Percentiles rank a stretch among this genome's conserved stretches.
phyloP scores from a whole-genome alignment of 306 rosid species.

The Rubus idaeus region DNA sequence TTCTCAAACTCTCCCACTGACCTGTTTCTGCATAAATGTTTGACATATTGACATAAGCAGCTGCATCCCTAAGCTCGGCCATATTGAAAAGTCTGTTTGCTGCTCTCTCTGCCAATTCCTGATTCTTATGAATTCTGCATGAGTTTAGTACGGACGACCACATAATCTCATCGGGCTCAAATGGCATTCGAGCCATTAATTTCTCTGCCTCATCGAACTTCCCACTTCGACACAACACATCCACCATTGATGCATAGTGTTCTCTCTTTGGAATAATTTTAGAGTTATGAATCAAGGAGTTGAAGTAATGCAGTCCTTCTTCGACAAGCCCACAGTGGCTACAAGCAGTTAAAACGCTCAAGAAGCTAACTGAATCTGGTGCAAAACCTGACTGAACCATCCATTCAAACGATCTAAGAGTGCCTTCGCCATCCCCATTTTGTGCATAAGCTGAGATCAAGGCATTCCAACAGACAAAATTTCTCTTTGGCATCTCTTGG shows the following conservation, averaged over 20 bases:
- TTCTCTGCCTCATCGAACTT: constrained; percentile 71
- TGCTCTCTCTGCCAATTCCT: constrained; percentile 67
- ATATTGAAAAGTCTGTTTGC: constrained; percentile 69
- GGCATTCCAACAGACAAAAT: constrained; percentile 82
- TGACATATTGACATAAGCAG: constrained; percentile 75
- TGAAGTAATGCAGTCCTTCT: constrained; percentile 62
- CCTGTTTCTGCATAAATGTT: constrained; percentile 87
- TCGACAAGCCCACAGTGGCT: constrained; percentile 90
- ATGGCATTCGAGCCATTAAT: constrained; percentile 69
- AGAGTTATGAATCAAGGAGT: constrained; percentile 51
- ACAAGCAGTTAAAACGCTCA: constrained; percentile 70
- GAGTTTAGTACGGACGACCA: constrained; percentile 87
- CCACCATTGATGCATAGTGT: constrained; percentile 77
- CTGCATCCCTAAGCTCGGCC: constrained; percentile 68
- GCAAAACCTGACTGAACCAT: constrained; percentile 72
- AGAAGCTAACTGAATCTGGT: constrained; percentile 85
- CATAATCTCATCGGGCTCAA: constrained; percentile 77
- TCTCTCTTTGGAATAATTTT: constrained; percentile 64
- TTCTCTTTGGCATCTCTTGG: constrained; percentile 79
- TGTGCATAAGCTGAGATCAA: constrained; percentile 83
- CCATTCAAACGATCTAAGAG: constrained; percentile 62
- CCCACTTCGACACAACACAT: constrained; percentile 73
- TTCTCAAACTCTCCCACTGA: constrained; percentile 77
- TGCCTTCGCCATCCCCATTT: constrained; percentile 61
- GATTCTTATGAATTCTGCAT: constrained; percentile 84